Evolutionary conservation across 2,329 filamentous ascomycete species (phyloP), one percentile per base, ranked within the genome.

Genomic region (Byssoonygena ceratinophila): DNA sequence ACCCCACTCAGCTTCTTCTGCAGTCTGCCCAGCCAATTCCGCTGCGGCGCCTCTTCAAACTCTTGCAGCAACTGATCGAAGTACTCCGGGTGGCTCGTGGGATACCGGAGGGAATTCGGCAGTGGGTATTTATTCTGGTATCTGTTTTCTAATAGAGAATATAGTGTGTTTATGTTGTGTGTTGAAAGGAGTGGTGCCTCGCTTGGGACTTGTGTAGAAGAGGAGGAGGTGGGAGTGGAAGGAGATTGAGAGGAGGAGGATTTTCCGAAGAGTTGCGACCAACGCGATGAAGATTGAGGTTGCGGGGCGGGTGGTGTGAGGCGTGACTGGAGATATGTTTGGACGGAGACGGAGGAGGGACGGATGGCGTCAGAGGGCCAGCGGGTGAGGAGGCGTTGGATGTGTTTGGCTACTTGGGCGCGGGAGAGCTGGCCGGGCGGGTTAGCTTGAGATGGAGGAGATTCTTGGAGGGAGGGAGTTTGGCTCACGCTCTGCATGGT

Each of bases 61-160:
- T 80, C 77, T 51, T 65, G 64, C 52, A 74, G 59, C n/a, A 80
- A 59, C 54, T 73, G 68, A 52, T 73, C 71, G 59, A 80, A 81
- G 59, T 80, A 71, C 2, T 69, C 68, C 7, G 76, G 74, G 46
- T 74, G 72, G 57, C 73, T 77, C 2, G 66, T 66, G 1, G 78
- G 78, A 54, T 68, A 67, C 57, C 78, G 70, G 58, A 78, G 59
- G 16, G 63, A 66, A 18, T 68, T 60, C 1, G 75, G 65, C 1
- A 78, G 57, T 1, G 76, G 75, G 55, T 74, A 78, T 60, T 71
- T 61, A 34, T 74, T 76, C 44, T 65, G 68, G 59, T 80, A 82
- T 46, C 76, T 68, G 61, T 83, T 74, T 58, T 81, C 78, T 2
- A 83, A 67, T n/a, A 83, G 66, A 1, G 76, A 74, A 56, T 78